phyloP scores from a whole-genome alignment of 257 asterid genomes.

The Osmanthus fragrans region DNA sequence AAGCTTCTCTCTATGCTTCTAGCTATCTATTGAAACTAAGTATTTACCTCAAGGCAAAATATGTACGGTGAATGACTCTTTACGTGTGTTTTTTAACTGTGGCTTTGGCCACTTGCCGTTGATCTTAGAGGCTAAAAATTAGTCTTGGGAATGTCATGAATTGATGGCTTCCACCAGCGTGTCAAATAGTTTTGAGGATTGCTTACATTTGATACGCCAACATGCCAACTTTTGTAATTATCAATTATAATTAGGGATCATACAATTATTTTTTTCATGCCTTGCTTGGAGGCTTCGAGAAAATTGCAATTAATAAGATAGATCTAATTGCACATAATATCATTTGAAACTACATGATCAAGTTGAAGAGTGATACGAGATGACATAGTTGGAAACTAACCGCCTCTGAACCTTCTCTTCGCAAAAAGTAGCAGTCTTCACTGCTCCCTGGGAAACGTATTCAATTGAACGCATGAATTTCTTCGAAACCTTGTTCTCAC shows the following conservation, averaged over 20 bases:
- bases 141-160: not conserved
- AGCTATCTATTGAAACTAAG: not conserved
- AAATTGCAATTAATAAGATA: not conserved
- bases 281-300: not conserved
- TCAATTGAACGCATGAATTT: not conserved
- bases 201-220: not conserved
- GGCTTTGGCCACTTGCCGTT: not conserved
- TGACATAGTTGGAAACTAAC: not conserved
- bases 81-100: not conserved
- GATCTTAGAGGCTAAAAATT: not conserved
- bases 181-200: not conserved
- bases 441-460: not conserved
- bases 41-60: not conserved
- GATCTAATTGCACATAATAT: not conserved
- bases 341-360: not conserved
- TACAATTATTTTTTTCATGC: not conserved
- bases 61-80: not conserved
- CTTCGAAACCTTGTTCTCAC: not conserved
- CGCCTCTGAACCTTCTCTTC: too few species aligned
- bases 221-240: not conserved
- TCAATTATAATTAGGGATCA: not conserved
- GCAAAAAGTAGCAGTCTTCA: not conserved
- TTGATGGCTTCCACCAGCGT: not conserved
- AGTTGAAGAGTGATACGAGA: too few species aligned
- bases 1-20: not conserved